A percentile compares a stretch with the other conserved stretches of the same genome.
Conservation (phyloP, 805 yeast species). For the Kodamaea kakaduensis region DNA sequence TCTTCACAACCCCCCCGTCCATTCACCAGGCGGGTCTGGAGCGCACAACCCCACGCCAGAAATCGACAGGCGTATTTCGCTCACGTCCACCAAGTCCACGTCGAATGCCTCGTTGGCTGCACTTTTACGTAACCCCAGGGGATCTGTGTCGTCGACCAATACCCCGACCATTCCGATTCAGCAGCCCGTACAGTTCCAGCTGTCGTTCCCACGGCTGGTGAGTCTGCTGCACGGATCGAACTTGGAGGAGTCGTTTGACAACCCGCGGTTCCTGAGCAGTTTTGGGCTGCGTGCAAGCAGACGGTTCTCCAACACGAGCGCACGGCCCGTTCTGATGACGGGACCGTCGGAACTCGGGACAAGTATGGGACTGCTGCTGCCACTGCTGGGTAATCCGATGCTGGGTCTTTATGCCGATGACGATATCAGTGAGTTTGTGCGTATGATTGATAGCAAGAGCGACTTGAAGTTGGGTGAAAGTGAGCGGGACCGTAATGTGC, state of each 20-base stretch:
- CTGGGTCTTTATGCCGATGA: constrained; percentile 49
- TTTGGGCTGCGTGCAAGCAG: constrained; percentile 62
- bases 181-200: constrained; percentile 10
- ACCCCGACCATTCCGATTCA: constrained; percentile 23
- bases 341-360: constrained; percentile 28
- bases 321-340: constrained; percentile 17
- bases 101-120: constrained; percentile 55
- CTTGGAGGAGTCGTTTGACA: constrained; percentile 31
- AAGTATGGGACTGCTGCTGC: constrained; percentile 31
- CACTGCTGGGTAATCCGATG: constrained; percentile 30
- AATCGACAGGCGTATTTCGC: constrained; percentile 36
- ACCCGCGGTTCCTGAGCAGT: constrained; percentile 67
- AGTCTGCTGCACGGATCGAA: constrained; percentile 40
- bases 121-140: constrained; percentile 45
- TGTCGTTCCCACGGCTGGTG: constrained; percentile 32
- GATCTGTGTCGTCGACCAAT: constrained; percentile 37
- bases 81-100: constrained; percentile 44
- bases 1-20: constrained; percentile 8
- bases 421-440: constrained; percentile 67
- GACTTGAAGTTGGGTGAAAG: constrained; percentile 36
- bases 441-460: constrained; percentile 61
- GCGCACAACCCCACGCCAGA: constrained; percentile 14
- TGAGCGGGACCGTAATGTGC: constrained; percentile 4
- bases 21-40: neutral
- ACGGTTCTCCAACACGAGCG: constrained; percentile 40